A percentile compares a stretch with the other conserved stretches of the same genome.
Evolutionary conservation across 352 stramenopile genomes (phyloP).

Genomic region (Globisporangium iwayamae): DNA sequence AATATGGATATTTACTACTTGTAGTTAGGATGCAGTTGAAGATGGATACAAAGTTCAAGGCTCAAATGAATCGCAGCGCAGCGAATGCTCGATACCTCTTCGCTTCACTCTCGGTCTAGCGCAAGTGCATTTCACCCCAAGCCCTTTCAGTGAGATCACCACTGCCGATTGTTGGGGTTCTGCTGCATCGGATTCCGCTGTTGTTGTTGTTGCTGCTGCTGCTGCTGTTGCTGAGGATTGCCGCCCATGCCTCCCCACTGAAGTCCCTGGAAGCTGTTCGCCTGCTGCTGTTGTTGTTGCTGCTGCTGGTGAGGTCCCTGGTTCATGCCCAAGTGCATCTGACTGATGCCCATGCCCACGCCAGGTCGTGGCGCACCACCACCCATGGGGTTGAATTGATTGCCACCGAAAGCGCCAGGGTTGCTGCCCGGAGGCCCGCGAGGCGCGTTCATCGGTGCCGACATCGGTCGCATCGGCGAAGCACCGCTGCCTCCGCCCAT

Average conservation of each 20-base stretch:
- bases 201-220: constrained; percentile 37
- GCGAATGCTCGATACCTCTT: not conserved
- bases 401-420: constrained; percentile 19
- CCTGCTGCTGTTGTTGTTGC: constrained; percentile 41
- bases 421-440: constrained; percentile 21
- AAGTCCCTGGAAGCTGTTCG: constrained; percentile 81
- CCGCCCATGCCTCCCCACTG: constrained; percentile 81
- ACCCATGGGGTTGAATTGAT: constrained; percentile 43
- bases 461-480: constrained; percentile 28
- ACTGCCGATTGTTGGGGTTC: constrained; percentile 41
- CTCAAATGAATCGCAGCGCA: not conserved
- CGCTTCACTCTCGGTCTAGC: not conserved
- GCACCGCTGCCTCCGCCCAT: constrained; percentile 18
- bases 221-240: constrained; percentile 36
- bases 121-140: not conserved
- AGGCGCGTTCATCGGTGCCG: constrained; percentile 28
- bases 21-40: not conserved
- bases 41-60: not conserved
- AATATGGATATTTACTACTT: constrained; percentile 6
- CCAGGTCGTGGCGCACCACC: constrained; percentile 31
- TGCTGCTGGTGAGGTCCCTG: constrained; percentile 31
- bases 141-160: constrained; percentile 18
- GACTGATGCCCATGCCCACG: constrained; percentile 75
- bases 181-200: constrained; percentile 54
- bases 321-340: constrained; percentile 79